Conservation (phyloP, 1,284 basidiomycete species). For the Puccinia horiana region DNA sequence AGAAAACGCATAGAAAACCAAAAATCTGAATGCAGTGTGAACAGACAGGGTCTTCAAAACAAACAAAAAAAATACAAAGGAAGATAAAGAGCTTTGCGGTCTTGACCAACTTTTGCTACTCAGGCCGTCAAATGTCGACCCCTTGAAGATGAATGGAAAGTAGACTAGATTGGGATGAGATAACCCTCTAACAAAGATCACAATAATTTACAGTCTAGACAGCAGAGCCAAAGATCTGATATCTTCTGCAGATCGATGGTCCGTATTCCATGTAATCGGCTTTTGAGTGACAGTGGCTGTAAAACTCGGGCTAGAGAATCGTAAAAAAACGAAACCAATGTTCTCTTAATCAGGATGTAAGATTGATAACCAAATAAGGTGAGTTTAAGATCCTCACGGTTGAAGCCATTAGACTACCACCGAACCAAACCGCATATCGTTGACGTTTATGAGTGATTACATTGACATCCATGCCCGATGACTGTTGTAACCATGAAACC, state of each 20-base stretch:
- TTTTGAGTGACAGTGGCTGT: constrained; percentile 94
- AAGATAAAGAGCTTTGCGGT: not conserved
- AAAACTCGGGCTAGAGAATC: constrained; percentile 79
- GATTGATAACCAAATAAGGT: not conserved
- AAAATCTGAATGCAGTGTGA: not conserved
- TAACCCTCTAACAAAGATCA: not conserved
- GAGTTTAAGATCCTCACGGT: constrained; percentile 65
- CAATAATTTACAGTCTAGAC: constrained; percentile 24
- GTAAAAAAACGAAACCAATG: not conserved
- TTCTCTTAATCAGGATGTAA: not conserved
- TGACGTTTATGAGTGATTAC: constrained; percentile 99
- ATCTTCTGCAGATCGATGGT: constrained; percentile 89
- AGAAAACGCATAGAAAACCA: not conserved
- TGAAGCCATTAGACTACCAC: constrained; percentile 88
- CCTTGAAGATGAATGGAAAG: not conserved
- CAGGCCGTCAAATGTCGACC: not conserved
- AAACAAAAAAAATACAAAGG: not conserved
- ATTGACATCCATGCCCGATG: constrained; percentile 64
- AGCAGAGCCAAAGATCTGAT: constrained; percentile 78
- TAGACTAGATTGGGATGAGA: not conserved
- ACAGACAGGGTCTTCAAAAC: not conserved
- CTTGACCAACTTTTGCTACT: not conserved
- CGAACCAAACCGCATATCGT: constrained; percentile 98
- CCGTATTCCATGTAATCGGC: constrained; percentile 97
- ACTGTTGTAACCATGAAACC: constrained; percentile 32